These are phyloP conservation scores for Nigrograna mackinnonii DNA, from an alignment of 2,329 filamentous ascomycete genomes.

Conservation along the genomic window DNA sequence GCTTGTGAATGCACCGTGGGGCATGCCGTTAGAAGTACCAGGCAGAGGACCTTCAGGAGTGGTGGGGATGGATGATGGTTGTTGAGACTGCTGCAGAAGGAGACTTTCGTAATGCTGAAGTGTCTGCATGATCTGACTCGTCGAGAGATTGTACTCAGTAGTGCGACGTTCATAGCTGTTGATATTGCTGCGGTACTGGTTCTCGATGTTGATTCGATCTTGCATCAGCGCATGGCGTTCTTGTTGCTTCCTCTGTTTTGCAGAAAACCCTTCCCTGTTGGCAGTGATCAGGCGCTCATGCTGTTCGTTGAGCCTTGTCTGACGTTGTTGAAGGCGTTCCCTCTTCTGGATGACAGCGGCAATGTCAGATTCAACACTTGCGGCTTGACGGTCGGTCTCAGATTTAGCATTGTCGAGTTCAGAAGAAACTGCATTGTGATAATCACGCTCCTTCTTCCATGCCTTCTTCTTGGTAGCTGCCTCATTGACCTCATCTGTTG, in stretches of 20 bases:
- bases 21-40: constrained; percentile 50
- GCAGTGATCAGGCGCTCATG: constrained; percentile 71
- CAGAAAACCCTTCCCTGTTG: constrained; percentile 66
- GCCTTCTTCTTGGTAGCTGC: constrained; percentile 62
- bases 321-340: constrained; percentile 72
- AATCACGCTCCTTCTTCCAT: constrained; percentile 59
- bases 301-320: constrained; percentile 73
- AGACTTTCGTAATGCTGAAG: constrained; percentile 44
- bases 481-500: constrained; percentile 62
- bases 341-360: constrained; percentile 66
- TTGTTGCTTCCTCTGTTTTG: constrained; percentile 55
- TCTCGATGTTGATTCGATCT: constrained; percentile 37
- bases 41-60: constrained; percentile 66
- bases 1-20: constrained; percentile 36
- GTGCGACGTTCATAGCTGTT: constrained; percentile 42
- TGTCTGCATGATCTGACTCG: constrained; percentile 37
- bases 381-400: constrained; percentile 65
- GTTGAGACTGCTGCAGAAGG: constrained; percentile 42
- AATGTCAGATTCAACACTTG: constrained; percentile 67
- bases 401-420: constrained; percentile 67
- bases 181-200: constrained; percentile 43
- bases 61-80: constrained; percentile 44
- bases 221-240: constrained; percentile 42
- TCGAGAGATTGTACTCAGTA: constrained; percentile 40
- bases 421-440: constrained; percentile 53